Evolutionary conservation across 345 rosid species (phyloP).

Genomic region (Lenwebbia sp.): DNA sequence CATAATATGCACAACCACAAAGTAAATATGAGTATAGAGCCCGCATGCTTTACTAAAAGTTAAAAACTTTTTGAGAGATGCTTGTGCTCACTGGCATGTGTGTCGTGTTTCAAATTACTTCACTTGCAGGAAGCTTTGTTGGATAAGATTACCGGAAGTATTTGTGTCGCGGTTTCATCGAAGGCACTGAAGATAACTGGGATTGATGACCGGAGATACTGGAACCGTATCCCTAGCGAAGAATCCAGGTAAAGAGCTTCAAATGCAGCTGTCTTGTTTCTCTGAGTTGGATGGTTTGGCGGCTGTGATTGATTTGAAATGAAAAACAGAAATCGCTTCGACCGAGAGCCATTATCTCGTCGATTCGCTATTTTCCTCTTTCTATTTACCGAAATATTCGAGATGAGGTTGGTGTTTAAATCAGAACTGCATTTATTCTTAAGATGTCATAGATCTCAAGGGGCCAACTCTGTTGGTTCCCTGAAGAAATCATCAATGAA

Average conservation of each 20-base stretch:
- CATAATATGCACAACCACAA: background rate
- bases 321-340: background rate
- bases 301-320: background rate
- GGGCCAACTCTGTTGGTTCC: background rate
- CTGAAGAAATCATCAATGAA: background rate
- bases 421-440: background rate
- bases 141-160: constrained; percentile 43
- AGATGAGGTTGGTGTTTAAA: background rate
- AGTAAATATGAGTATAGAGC: background rate
- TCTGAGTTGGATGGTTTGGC: background rate
- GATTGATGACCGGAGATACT: constrained; percentile 68
- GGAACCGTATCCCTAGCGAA: constrained; percentile 43
- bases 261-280: background rate
- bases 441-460: background rate
- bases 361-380: background rate
- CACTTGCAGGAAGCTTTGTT: constrained; percentile 18
- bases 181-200: constrained; percentile 58
- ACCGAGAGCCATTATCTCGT: background rate
- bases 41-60: background rate
- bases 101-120: background rate
- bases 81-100: background rate
- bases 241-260: constrained; percentile 43
- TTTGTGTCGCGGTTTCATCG: constrained; percentile 50
- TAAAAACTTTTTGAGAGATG: background rate
- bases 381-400: background rate